These are phyloP conservation scores for Pyrus betulifolia DNA, from an alignment of 306 rosid genomes.

Conservation along the genomic window DNA sequence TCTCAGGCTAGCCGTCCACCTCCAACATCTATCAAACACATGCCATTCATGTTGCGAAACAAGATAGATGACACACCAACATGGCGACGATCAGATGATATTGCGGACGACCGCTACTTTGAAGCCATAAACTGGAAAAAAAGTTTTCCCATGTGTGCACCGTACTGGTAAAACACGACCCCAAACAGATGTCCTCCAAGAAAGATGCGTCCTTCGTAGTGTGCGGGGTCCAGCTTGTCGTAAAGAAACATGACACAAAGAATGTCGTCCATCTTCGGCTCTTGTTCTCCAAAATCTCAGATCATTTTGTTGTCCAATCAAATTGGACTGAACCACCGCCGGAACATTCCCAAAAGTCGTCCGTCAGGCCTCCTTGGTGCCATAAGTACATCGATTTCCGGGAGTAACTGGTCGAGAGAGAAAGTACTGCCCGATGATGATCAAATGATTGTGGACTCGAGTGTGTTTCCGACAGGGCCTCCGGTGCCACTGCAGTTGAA, in stretches of 20 bases:
- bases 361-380: conserved; percentile 54
- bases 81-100: conserved; percentile 65
- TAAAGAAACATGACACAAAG: conserved; percentile 49
- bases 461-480: conserved; percentile 74
- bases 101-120: conserved; percentile 36
- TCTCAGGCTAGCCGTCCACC: conserved; percentile 72
- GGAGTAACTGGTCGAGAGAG: conserved; percentile 15
- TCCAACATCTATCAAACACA: conserved; percentile 61
- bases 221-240: conserved; percentile 78
- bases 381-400: conserved; percentile 54
- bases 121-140: conserved; percentile 51
- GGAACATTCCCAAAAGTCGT: conserved; percentile 35
- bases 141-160: conserved; percentile 68
- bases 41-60: conserved; percentile 39
- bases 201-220: conserved; percentile 47
- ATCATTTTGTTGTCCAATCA: conserved; percentile 40
- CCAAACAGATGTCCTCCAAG: conserved; percentile 31
- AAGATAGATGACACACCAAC: conserved; percentile 35
- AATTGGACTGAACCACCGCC: conserved; percentile 49
- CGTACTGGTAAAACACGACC: conserved; percentile 54
- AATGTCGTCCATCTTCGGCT: conserved; percentile 65
- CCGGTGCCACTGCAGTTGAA: conserved; percentile 58
- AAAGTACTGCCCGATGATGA: conserved; percentile 19
- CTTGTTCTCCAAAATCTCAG: conserved; percentile 54
- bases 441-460: conserved; percentile 56